Percentiles rank a stretch among this genome's conserved stretches.
Evolutionary conservation across 345 rosid genomes (phyloP).

Genomic region (Euclidium syriacum): DNA sequence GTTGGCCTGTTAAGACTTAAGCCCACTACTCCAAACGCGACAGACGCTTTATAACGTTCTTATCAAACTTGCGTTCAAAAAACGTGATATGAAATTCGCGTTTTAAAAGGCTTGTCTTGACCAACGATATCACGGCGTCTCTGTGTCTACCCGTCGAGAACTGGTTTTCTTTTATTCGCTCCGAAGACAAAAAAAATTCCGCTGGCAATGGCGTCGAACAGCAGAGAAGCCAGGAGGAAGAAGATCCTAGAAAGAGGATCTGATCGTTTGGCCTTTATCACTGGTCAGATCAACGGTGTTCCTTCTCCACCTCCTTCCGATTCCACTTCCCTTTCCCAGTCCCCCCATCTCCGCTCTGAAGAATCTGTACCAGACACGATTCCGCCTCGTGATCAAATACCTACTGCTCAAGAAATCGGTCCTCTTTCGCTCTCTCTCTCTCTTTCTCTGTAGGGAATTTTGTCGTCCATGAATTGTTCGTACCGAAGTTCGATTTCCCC

Average conservation of each 20-base stretch:
- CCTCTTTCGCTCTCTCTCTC: neutral
- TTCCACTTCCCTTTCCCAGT: conserved; percentile 18
- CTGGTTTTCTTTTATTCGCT: neutral
- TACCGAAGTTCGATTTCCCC: neutral
- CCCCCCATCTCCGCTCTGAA: conserved; percentile 7
- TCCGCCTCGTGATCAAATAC: conserved; percentile 15
- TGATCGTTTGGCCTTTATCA: conserved; percentile 79
- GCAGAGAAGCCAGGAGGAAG: conserved; percentile 74
- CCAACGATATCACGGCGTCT: neutral
- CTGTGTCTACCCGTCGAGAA: neutral
- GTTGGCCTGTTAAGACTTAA: conserved; percentile 17
- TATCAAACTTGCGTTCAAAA: neutral
- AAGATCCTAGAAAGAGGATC: conserved; percentile 70
- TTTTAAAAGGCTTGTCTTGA: neutral
- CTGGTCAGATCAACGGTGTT: conserved; percentile 47
- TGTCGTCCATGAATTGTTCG: neutral
- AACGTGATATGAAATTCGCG: neutral
- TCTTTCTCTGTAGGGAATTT: neutral
- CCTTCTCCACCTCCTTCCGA: conserved; percentile 45
- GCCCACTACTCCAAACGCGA: conserved; percentile 19
- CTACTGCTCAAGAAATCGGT: conserved; percentile 34
- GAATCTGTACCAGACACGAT: conserved; percentile 28
- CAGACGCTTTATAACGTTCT: neutral
- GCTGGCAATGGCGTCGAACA: conserved; percentile 37
- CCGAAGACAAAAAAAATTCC: neutral